Conservation (phyloP, 2,329 filamentous ascomycete genomes). For the Aureobasidium sp. region DNA sequence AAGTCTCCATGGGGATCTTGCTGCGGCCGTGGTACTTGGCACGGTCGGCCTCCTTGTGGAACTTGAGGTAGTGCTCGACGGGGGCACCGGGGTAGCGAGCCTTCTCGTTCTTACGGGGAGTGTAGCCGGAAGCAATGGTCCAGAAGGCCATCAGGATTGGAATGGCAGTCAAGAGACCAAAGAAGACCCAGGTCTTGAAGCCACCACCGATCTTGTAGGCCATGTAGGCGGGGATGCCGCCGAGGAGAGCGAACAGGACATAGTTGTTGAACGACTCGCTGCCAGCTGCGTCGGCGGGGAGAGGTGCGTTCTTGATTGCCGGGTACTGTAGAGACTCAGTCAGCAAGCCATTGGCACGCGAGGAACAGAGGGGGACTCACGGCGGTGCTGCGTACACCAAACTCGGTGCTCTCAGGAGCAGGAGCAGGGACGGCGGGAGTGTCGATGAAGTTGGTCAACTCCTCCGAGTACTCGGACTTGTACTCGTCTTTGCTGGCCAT, state of each 20-base stretch:
- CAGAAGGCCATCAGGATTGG: slow-evolving; percentile 80
- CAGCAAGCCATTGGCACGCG: slow-evolving; percentile 19
- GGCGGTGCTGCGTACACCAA: slow-evolving; percentile 55
- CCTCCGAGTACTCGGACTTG: slow-evolving; percentile 34
- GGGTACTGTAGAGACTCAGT: slow-evolving; percentile 54
- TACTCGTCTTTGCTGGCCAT: slow-evolving; percentile 11
- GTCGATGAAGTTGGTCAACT: slow-evolving; percentile 60
- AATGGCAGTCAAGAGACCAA: slow-evolving; percentile 68
- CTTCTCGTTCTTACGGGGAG: slow-evolving; percentile 89
- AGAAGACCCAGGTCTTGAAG: slow-evolving; percentile 79
- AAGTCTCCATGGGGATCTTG: slow-evolving; percentile 86
- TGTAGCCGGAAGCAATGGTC: slow-evolving; percentile 70
- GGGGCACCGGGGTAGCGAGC: slow-evolving; percentile 76
- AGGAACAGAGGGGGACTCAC: slow-evolving; percentile 37
- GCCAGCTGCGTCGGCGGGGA: slow-evolving; percentile 81
- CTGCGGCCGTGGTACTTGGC: slow-evolving; percentile 67
- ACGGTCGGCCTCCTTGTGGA: slow-evolving; percentile 57
- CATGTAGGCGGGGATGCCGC: slow-evolving; percentile 68
- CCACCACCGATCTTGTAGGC: slow-evolving; percentile 80
- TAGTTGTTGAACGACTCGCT: slow-evolving; percentile 82
- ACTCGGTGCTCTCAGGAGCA: slow-evolving; percentile 46
- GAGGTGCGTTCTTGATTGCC: slow-evolving; percentile 86
- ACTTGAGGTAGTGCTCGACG: slow-evolving; percentile 83
- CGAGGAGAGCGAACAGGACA: slow-evolving; percentile 63
- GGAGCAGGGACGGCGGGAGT: slow-evolving; percentile 52